These are phyloP conservation scores for Skeletonema marinoi DNA, from an alignment of 108 stramenopile species.

Conservation along the genomic window DNA sequence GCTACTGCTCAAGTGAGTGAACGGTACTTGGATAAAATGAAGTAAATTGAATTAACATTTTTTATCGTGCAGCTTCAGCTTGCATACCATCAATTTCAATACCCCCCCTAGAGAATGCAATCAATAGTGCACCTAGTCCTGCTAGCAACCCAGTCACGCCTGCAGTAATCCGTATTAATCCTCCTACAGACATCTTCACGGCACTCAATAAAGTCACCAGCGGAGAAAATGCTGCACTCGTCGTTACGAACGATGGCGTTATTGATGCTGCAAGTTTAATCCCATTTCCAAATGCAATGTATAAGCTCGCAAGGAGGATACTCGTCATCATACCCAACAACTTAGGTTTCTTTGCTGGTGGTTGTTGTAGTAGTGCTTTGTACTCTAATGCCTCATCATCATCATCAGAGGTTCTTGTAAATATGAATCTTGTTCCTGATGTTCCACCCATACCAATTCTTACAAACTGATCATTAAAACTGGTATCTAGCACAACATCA, in stretches of 20 bases:
- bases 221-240: background rate
- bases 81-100: conserved; percentile 32
- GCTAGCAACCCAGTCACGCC: conserved; percentile 16
- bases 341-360: conserved; percentile 25
- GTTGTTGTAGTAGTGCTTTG: conserved; percentile 20
- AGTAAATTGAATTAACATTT: background rate
- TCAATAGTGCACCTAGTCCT: conserved; percentile 12
- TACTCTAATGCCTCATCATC: conserved; percentile 32
- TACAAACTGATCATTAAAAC: conserved; percentile 52
- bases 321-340: conserved; percentile 20
- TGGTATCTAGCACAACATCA: conserved; percentile 73
- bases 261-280: background rate
- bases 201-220: background rate
- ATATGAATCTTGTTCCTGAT: conserved; percentile 74
- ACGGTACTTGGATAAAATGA: background rate
- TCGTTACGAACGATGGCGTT: background rate
- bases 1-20: background rate
- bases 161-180: conserved; percentile 17
- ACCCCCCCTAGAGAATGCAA: conserved; percentile 34
- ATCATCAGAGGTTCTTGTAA: conserved; percentile 27
- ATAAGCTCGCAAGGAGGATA: conserved; percentile 18
- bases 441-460: conserved; percentile 77
- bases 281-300: conserved; percentile 13
- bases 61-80: background rate
- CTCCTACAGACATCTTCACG: background rate